Percentiles rank a stretch among this genome's conserved stretches.
Conservation (phyloP, 768 basidiomycete genomes). For the Suillus subalutaceus region DNA sequence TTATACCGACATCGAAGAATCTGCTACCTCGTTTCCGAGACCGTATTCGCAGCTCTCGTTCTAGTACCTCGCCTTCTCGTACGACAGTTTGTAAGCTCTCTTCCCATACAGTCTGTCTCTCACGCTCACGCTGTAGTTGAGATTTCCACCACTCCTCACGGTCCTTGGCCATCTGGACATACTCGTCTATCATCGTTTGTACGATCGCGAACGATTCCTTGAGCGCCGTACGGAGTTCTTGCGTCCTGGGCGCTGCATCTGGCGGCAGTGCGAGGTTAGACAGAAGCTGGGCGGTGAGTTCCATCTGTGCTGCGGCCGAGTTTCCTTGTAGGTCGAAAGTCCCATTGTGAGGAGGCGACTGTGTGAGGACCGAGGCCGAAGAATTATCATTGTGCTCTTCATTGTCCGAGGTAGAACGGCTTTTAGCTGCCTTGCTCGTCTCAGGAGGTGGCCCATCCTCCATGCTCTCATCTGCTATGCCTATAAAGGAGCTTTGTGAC, state of each 20-base stretch:
- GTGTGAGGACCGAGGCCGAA: slow-evolving; percentile 45
- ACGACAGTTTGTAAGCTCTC: slow-evolving; percentile 87
- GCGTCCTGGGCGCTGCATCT: slow-evolving; percentile 28
- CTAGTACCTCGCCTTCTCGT: slow-evolving; percentile 80
- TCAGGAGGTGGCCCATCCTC: slow-evolving; percentile 11
- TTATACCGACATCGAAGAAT: slow-evolving; percentile 45
- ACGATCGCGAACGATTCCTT: slow-evolving; percentile 61
- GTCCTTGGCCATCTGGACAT: slow-evolving; percentile 67
- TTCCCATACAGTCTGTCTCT: slow-evolving; percentile 80
- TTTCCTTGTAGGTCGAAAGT: slow-evolving; percentile 72
- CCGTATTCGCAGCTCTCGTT: slow-evolving; percentile 71
- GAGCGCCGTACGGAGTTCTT: slow-evolving; percentile 52
- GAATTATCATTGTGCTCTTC: slow-evolving; percentile 47
- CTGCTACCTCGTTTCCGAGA: slow-evolving; percentile 62
- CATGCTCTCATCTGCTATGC: slow-evolving; percentile 22
- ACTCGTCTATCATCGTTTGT: slow-evolving; percentile 64
- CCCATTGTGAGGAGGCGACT: slow-evolving; percentile 56
- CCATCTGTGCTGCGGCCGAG: slow-evolving; percentile 73
- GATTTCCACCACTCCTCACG: slow-evolving; percentile 82
- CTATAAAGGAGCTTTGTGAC: slow-evolving; percentile 28
- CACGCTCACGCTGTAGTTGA: slow-evolving; percentile 64
- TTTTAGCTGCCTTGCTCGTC: neutral
- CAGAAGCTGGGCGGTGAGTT: slow-evolving; percentile 71
- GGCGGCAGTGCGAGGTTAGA: slow-evolving; percentile 42
- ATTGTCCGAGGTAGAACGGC: slow-evolving; percentile 6